Evolutionary conservation across 2,329 filamentous ascomycete genomes (phyloP).

Genomic region (Verticillium alfalfae): DNA sequence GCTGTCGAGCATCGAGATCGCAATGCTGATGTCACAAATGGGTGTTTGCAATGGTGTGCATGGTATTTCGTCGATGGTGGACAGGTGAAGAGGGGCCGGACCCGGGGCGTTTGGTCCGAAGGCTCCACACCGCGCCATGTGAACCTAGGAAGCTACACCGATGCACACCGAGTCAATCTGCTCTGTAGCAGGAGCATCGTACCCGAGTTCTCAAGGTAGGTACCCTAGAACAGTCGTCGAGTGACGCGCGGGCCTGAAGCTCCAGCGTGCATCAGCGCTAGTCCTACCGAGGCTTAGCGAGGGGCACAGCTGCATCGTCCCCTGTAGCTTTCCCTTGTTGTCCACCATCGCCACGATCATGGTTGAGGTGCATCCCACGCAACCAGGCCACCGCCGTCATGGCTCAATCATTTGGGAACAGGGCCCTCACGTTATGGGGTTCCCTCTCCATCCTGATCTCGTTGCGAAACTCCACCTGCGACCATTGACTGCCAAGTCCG

Average conservation of each 20-base stretch:
- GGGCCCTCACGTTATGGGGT: not conserved
- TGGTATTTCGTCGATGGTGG: not conserved
- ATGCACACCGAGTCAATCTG: not conserved
- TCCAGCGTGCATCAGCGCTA: not conserved
- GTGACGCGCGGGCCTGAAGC: not conserved
- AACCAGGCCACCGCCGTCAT: not conserved
- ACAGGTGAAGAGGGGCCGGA: not conserved
- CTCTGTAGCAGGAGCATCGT: too few relatives aligned
- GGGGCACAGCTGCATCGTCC: not conserved
- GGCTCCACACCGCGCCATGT: not conserved
- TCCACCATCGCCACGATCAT: not conserved
- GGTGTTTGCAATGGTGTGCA: not conserved
- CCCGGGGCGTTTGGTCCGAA: not conserved
- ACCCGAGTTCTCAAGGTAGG: not conserved
- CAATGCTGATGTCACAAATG: not conserved
- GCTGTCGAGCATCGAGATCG: not conserved
- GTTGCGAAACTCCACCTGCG: not conserved
- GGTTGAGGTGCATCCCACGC: not conserved
- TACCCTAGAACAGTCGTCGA: not conserved
- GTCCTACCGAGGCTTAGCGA: not conserved
- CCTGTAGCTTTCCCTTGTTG: not conserved
- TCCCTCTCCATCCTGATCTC: not conserved
- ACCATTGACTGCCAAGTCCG: not conserved
- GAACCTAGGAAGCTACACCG: not conserved
- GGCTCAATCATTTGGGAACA: not conserved